Base-by-base conservation (phyloP, 345 rosid genomes). In the Hypericum perforatum region DNA sequence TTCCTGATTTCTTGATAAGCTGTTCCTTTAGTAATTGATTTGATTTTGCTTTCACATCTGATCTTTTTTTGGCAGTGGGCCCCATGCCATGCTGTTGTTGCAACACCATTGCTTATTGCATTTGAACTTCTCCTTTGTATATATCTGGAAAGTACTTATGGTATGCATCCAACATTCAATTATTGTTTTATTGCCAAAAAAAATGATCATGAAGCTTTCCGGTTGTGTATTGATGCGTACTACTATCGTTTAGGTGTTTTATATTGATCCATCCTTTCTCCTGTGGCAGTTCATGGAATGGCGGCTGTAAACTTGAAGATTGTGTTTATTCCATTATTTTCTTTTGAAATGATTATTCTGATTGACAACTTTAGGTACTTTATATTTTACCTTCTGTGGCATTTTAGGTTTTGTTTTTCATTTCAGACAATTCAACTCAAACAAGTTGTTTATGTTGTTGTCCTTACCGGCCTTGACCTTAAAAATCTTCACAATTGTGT, bases 81-180 rank as follows among this genome's bases (percentile, higher is more conserved):
- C 52, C 98, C 98, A 9, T 92, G 98, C 76, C 98, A 92, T 76
- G 82, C 98, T 49, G 54, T 92, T 63, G 91, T 84, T 5, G 94
- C 98, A 3, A 80, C 85, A 63, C 98, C 98, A 7, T 77, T 92
- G 77, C 85, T 92, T 67, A 41, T 88, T 63, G 94, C 97, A 53
- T 92, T 88, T 69, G 98, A 92, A 69, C 70, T 92, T 63, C 97
- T 92, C 46, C 95, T 92, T 59, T 92, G 97, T 70, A 83, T 84
- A 65, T 84, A 85, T 79, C 90, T 92, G 42, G 98, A 92, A 79
- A 92, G 86, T 60, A 29, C 71, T 46, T 43, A 82, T 68, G 97
- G 90, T 85, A 82, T 49, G 16, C 45, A 54, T 49, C 53, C 16
- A 53, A 39, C 42, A 5, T 41, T 53, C 41, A 52, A 41, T 52